Evolutionary conservation across 164 flowering plant genomes (phyloP), one percentile per base, ranked within the genome.

Genomic region (Annona squamosa): DNA sequence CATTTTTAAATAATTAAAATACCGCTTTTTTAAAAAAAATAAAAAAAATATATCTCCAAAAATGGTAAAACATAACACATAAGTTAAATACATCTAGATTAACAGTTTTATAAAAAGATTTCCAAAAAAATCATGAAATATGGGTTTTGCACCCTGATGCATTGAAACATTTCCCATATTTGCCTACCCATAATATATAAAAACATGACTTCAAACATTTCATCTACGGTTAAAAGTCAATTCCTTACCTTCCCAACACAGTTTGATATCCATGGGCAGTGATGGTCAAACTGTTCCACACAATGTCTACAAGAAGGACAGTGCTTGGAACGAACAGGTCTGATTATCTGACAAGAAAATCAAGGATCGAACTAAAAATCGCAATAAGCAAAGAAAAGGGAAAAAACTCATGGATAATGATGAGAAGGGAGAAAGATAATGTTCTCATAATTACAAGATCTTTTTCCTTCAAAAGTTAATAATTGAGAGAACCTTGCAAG

Each of bases 261-360:
- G 74, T 95, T 95, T 56, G 97, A 91, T 81, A 95, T 90, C 99
- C 99, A 95, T 62, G 99, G 99, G 82, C 99, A 95, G 75, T 95
- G 98, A 85, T 93, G 98, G 79, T 95, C 99, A 83, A 95, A 93
- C 82, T 95, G 99, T 75, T 95, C 98, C 74, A 95, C 90, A 76
- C 98, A 93, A 81, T 81, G 88, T 42, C 90, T 89, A 75, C 99
- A 95, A 63, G 86, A 66, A 59, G 98, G 84, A 71, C 99, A 95
- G 78, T 95, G 99, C 88, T 93, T 95, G 59, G 98, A 93, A 74
- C 99, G 98, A 74, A 93, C 86, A 66, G 98, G 98, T 82, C 98
- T 87, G 69, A 95, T 88, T 70, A 95, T 95, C 99, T 95, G 86
- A 71, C 37, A 59, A 71, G 57, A 17, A 69, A n/a, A 64, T 3